phyloP scores from a whole-genome alignment of 495 filamentous ascomycete genomes.

The Aspergillus baeticus region DNA sequence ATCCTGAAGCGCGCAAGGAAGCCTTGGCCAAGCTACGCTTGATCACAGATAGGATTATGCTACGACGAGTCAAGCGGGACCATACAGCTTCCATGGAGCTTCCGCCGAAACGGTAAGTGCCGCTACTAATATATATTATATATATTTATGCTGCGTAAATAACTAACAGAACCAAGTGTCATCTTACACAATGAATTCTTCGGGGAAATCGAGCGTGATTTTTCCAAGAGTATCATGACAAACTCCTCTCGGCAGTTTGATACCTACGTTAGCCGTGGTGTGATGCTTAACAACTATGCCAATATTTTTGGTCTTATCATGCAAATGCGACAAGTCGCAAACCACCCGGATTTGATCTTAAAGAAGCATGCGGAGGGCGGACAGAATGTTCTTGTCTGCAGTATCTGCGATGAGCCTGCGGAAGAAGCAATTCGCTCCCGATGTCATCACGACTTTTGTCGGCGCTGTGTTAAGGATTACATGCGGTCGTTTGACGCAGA shows the following conservation, averaged over 20 bases:
- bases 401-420: slow-evolving; percentile 91
- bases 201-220: slow-evolving; percentile 89
- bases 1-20: slow-evolving; percentile 51
- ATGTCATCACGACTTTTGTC: slow-evolving; percentile 95
- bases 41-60: slow-evolving; percentile 88
- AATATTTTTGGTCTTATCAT: slow-evolving; percentile 82
- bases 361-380: slow-evolving; percentile 82
- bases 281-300: slow-evolving; percentile 95
- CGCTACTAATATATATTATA: not conserved
- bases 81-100: slow-evolving; percentile 92
- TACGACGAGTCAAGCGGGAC: slow-evolving; percentile 87
- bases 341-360: slow-evolving; percentile 91
- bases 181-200: slow-evolving; percentile 92
- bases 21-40: slow-evolving; percentile 81
- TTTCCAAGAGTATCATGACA: slow-evolving; percentile 93
- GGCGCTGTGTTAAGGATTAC: slow-evolving; percentile 82
- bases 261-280: slow-evolving; percentile 90
- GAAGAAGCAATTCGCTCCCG: slow-evolving; percentile 90
- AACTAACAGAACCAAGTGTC: slow-evolving; percentile 42
- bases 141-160: not conserved
- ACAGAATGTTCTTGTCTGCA: slow-evolving; percentile 88
- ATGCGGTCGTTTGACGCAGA: slow-evolving; percentile 65
- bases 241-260: slow-evolving; percentile 85
- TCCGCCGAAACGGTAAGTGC: slow-evolving; percentile 73
- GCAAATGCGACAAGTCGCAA: slow-evolving; percentile 95